phyloP scores from a whole-genome alignment of 1,139 yeast species.

The Candida pseudoviswanathii region DNA sequence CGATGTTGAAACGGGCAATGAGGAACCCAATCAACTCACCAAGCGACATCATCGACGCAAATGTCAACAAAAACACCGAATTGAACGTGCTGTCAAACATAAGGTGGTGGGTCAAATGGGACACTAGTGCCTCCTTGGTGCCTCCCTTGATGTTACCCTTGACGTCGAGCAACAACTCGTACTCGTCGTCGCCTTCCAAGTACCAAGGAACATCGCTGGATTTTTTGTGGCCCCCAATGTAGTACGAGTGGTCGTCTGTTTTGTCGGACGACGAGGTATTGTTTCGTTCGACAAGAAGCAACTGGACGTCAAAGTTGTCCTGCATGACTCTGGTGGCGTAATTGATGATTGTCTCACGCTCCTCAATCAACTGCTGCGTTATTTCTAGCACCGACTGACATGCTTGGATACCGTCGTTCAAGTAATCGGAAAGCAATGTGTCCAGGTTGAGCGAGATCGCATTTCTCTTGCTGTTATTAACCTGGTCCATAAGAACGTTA shows the following conservation, averaged over 20 bases:
- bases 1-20: conserved; percentile 65
- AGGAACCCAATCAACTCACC: conserved; percentile 63
- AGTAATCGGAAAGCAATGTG: conserved; percentile 44
- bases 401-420: conserved; percentile 48
- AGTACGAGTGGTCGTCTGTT: conserved; percentile 38
- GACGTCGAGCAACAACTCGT: conserved; percentile 68
- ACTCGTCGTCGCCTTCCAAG: conserved; percentile 76
- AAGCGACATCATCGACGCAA: conserved; percentile 75
- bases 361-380: conserved; percentile 63
- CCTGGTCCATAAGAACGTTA: conserved; percentile 47
- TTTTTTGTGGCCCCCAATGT: conserved; percentile 38
- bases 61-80: conserved; percentile 71
- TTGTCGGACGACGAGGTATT: conserved; percentile 50
- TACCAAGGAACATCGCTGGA: conserved; percentile 70
- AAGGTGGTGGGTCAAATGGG: conserved; percentile 82
- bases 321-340: conserved; percentile 80
- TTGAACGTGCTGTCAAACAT: conserved; percentile 68
- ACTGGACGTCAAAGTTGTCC: conserved; percentile 64
- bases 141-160: conserved; percentile 86
- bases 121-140: conserved; percentile 74
- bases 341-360: conserved; percentile 67
- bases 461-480: conserved; percentile 32
- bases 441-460: conserved; percentile 54
- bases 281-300: conserved; percentile 62
- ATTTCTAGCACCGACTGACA: conserved; percentile 46